phyloP scores from a whole-genome alignment of 1,284 basidiomycete species.

The Melampsora americana region DNA sequence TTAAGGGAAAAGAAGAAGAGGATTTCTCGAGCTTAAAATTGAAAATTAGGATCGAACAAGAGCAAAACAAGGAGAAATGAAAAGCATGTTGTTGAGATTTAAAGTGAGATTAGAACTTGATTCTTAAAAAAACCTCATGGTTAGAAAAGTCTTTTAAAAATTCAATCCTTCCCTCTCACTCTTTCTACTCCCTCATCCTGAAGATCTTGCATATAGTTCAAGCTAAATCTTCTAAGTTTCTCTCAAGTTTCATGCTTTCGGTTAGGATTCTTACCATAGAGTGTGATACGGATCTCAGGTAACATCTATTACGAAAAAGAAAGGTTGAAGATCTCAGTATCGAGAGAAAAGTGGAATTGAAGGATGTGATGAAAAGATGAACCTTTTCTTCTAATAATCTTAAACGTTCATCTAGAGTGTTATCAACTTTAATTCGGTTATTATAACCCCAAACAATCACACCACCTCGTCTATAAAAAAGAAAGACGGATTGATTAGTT shows the following conservation, averaged over 20 bases:
- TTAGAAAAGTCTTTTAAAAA: too few species aligned
- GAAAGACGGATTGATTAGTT: neutral
- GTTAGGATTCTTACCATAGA: conserved; percentile 81
- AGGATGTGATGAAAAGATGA: conserved; percentile 49
- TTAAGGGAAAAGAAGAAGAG: too few species aligned
- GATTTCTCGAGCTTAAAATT: too few species aligned
- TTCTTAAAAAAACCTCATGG: too few species aligned
- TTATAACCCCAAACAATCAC: conserved; percentile 70
- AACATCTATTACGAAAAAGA: conserved; percentile 65
- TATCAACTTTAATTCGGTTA: conserved; percentile 79
- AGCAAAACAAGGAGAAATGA: too few species aligned
- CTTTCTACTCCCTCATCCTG: too few species aligned
- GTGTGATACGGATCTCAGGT: conserved; percentile 77
- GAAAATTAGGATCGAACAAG: too few species aligned
- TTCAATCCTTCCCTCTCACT: too few species aligned
- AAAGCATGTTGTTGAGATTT: too few species aligned
- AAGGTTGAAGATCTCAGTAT: neutral
- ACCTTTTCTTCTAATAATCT: conserved; percentile 82
- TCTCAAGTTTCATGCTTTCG: conserved; percentile 59
- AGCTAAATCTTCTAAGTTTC: too few species aligned
- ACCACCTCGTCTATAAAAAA: conserved; percentile 68
- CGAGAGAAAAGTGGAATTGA: neutral
- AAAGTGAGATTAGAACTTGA: too few species aligned
- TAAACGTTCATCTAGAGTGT: conserved; percentile 83
- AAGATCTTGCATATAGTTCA: too few species aligned